Conservation (phyloP, 2,329 filamentous ascomycete species). For the Cladobotryum protrusum region DNA sequence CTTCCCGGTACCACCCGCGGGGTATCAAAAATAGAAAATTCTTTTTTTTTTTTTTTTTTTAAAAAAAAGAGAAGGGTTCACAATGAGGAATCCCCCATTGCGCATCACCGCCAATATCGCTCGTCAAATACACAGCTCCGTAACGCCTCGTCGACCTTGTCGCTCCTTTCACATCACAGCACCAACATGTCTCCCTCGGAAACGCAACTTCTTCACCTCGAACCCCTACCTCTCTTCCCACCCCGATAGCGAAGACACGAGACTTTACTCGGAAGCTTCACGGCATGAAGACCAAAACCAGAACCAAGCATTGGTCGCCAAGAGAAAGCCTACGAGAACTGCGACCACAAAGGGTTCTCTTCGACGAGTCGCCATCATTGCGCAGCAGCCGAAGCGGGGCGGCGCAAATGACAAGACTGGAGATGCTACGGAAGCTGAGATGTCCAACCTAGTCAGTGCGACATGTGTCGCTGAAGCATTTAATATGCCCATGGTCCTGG, state of each 20-base stretch:
- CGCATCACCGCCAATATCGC: slow-evolving; percentile 27
- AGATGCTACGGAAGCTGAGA: slow-evolving; percentile 26
- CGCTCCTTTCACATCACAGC: slow-evolving; percentile 43
- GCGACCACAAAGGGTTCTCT: slow-evolving; percentile 63
- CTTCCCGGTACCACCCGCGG: no score
- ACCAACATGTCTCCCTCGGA: slow-evolving; percentile 41
- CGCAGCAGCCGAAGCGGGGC: slow-evolving; percentile 52
- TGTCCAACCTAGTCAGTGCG: slow-evolving; percentile 46
- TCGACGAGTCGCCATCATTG: slow-evolving; percentile 78
- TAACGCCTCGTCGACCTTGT: slow-evolving; percentile 21
- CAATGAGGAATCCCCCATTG: slow-evolving; percentile 28
- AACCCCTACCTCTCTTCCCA: slow-evolving; percentile 47
- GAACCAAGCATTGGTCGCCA: slow-evolving; percentile 21
- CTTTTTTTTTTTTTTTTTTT: neutral
- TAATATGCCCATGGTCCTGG: slow-evolving; percentile 54
- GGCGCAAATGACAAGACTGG: slow-evolving; percentile 25
- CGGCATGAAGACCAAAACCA: slow-evolving; percentile 15
- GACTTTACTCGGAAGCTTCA: slow-evolving; percentile 14
- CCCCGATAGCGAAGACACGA: slow-evolving; percentile 22
- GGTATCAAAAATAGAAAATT: neutral
- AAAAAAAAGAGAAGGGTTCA: slow-evolving; percentile 10
- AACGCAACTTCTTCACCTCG: slow-evolving; percentile 60
- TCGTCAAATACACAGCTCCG: slow-evolving; percentile 24
- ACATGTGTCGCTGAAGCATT: slow-evolving; percentile 59
- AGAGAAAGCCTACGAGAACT: slow-evolving; percentile 41